phyloP scores from a whole-genome alignment of 2,329 filamentous ascomycete genomes.

The Aspergillus transmontanensis region DNA sequence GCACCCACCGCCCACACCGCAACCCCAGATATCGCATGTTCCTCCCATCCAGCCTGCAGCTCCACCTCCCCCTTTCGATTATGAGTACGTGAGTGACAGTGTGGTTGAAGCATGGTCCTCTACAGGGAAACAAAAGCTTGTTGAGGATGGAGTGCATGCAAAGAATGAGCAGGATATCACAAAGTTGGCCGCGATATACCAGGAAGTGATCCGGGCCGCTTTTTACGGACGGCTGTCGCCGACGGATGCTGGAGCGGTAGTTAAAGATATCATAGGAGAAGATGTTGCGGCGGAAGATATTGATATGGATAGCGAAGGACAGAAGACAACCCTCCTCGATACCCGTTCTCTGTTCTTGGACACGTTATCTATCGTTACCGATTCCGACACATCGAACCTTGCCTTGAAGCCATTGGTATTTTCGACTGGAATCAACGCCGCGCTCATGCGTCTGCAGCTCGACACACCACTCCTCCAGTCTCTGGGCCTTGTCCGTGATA shows the following conservation, averaged over 20 bases:
- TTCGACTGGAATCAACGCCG: constrained; percentile 70
- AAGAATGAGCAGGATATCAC: constrained; percentile 68
- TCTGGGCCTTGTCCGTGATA: constrained; percentile 79
- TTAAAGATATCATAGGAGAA: constrained; percentile 72
- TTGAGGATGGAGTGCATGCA: constrained; percentile 66
- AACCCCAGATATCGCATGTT: constrained; percentile 15
- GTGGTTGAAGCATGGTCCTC: constrained; percentile 68
- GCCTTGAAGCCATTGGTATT: constrained; percentile 69
- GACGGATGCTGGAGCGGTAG: constrained; percentile 67
- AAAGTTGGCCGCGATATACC: constrained; percentile 72
- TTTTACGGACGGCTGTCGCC: constrained; percentile 70
- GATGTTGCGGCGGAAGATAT: constrained; percentile 53
- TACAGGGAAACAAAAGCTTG: constrained; percentile 66
- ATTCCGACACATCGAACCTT: constrained; percentile 64
- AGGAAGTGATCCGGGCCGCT: constrained; percentile 79
- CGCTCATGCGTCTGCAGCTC: constrained; percentile 77
- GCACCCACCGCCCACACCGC: constrained; percentile 16
- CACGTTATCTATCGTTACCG: constrained; percentile 75
- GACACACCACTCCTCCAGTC: constrained; percentile 75
- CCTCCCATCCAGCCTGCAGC: constrained; percentile 19
- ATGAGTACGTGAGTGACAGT: constrained; percentile 74
- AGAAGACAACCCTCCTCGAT: constrained; percentile 53
- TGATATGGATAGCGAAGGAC: constrained; percentile 49
- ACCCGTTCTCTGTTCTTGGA: constrained; percentile 77
- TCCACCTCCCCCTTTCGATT: constrained; percentile 60